Percentiles rank a stretch among this genome's conserved stretches.
phyloP scores from a whole-genome alignment of 1,284 basidiomycete genomes.

The Irpex sp. region DNA sequence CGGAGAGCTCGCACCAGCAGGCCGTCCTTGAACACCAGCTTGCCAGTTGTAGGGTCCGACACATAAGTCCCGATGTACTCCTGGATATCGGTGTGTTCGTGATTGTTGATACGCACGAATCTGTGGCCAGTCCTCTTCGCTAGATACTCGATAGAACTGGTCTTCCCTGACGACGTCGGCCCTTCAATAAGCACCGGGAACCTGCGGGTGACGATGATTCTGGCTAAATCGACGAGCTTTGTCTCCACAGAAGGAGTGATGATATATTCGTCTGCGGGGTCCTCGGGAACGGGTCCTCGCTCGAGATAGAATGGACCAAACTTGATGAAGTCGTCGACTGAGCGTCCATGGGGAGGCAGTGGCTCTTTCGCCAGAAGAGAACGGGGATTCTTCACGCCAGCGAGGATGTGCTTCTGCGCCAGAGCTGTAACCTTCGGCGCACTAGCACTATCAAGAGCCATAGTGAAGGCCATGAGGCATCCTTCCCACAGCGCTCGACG shows the following conservation, averaged over 20 bases:
- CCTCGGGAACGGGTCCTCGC: conserved; percentile 65
- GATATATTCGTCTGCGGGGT: conserved; percentile 80
- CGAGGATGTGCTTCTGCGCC: conserved; percentile 79
- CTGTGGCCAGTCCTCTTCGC: conserved; percentile 91
- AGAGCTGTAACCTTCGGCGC: conserved; percentile 64
- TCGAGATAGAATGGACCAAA: conserved; percentile 92
- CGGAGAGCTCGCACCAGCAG: conserved; percentile 91
- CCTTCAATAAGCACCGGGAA: conserved; percentile 98
- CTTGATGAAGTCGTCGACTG: conserved; percentile 66
- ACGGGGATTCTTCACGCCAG: conserved; percentile 77
- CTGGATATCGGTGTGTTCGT: conserved; percentile 99
- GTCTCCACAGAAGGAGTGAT: conserved; percentile 96
- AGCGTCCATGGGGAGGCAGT: conserved; percentile 44
- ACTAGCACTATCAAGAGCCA: conserved; percentile 85
- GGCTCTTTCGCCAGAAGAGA: conserved; percentile 75
- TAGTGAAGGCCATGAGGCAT: conserved; percentile 96
- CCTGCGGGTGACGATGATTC: conserved; percentile 85
- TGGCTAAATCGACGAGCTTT: conserved; percentile 90
- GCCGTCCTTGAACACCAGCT: conserved; percentile 93
- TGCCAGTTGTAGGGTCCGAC: conserved; percentile 89
- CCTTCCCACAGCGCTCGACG: conserved; percentile 94
- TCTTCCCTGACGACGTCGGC: conserved; percentile 97
- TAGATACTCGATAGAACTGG: conserved; percentile 95
- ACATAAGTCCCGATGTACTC: conserved; percentile 98
- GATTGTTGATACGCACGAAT: conserved; percentile 99